A percentile compares a stretch with the other conserved stretches of the same genome.
phyloP scores from a whole-genome alignment of 768 basidiomycete genomes.

The Termitomyces heimii region DNA sequence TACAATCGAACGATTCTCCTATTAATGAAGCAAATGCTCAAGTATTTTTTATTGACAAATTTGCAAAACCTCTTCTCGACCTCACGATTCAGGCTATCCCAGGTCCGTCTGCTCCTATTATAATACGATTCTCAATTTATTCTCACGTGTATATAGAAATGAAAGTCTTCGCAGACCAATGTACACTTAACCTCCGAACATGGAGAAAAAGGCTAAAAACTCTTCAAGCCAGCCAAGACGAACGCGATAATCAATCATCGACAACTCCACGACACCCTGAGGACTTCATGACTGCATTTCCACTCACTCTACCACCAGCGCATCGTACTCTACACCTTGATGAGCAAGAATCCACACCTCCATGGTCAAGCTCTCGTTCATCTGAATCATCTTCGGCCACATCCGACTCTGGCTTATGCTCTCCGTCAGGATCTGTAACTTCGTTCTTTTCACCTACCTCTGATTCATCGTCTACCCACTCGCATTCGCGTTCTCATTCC shows the following conservation, averaged over 20 bases:
- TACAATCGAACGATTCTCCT: constrained; percentile 34
- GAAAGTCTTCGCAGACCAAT: constrained; percentile 58
- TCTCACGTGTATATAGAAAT: constrained; percentile 44
- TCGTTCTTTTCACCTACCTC: constrained; percentile 25
- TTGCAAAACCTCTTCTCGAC: constrained; percentile 80
- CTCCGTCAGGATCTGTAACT: constrained; percentile 21
- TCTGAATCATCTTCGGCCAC: constrained; percentile 19
- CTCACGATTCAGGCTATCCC: constrained; percentile 69
- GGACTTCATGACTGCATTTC: constrained; percentile 31
- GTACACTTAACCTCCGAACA: constrained; percentile 58
- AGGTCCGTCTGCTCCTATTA: constrained; percentile 36
- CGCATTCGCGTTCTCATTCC: neutral
- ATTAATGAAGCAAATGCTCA: constrained; percentile 74
- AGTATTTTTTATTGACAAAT: constrained; percentile 81
- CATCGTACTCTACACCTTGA: constrained; percentile 12
- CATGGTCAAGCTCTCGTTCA: constrained; percentile 20
- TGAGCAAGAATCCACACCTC: constrained; percentile 13
- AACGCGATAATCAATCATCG: constrained; percentile 39
- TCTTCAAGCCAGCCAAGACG: constrained; percentile 23
- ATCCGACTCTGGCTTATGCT: constrained; percentile 21
- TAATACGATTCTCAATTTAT: neutral
- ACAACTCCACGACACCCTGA: constrained; percentile 56
- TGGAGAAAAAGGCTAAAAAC: constrained; percentile 56
- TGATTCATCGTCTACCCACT: constrained; percentile 15
- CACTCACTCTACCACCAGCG: constrained; percentile 25